phyloP scores from a whole-genome alignment of 2,329 filamentous ascomycete genomes.

The Fusarium lateritium region DNA sequence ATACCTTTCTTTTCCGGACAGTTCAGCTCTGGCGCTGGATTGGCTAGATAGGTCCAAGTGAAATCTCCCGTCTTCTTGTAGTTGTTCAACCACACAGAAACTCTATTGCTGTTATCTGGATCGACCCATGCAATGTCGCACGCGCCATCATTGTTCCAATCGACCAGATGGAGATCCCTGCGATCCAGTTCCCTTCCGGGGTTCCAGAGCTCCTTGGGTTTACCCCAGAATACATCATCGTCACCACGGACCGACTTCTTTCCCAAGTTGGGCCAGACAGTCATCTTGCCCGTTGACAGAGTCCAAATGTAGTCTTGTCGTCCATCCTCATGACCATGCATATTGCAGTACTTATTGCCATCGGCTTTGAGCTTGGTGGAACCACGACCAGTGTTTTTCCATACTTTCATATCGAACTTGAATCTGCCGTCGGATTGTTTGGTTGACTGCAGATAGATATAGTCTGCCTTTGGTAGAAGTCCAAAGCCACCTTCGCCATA shows the following conservation, averaged over 20 bases:
- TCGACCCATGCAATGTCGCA: constrained; percentile 19
- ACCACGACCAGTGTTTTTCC: constrained; percentile 19
- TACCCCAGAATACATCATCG: not conserved
- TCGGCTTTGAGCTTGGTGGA: constrained; percentile 21
- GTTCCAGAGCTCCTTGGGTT: not conserved
- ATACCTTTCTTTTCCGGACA: constrained; percentile 12
- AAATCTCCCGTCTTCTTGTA: not conserved
- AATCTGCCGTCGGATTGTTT: constrained; percentile 1
- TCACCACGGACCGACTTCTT: not conserved
- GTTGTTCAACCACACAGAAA: constrained; percentile 22
- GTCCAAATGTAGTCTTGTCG: constrained; percentile 43
- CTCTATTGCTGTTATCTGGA: constrained; percentile 10
- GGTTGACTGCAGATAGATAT: constrained; percentile 25
- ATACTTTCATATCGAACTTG: constrained; percentile 18
- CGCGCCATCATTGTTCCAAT: constrained; percentile 21
- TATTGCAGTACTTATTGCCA: constrained; percentile 42
- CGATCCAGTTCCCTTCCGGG: constrained; percentile 2
- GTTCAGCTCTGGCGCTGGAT: not conserved
- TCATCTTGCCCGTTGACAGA: constrained; percentile 10
- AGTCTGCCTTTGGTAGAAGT: constrained; percentile 16
- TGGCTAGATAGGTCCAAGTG: not conserved
- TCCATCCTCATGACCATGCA: constrained; percentile 23
- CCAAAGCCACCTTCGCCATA: constrained; percentile 20
- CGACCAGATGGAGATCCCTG: constrained; percentile 16
- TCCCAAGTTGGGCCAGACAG: constrained; percentile 6